Evolutionary conservation across 2,329 filamentous ascomycete genomes (phyloP).

Genomic region (Aspergillus floridensis): DNA sequence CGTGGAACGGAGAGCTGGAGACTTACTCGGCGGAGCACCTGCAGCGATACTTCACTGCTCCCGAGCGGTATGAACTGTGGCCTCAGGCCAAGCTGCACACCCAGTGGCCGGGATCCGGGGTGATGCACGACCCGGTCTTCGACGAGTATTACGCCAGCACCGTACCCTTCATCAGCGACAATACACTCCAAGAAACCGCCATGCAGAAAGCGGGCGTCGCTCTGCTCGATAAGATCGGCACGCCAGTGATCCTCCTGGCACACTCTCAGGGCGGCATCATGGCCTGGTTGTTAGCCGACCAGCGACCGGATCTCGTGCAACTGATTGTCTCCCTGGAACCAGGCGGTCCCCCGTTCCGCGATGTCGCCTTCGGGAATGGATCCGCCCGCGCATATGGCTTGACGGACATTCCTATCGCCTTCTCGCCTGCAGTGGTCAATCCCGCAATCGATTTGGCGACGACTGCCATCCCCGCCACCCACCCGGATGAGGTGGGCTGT

Average conservation of each 20-base stretch:
- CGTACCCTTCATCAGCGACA: constrained; percentile 18
- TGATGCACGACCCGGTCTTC: constrained; percentile 30
- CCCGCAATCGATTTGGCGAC: constrained; percentile 13
- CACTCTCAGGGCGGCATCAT: constrained; percentile 51
- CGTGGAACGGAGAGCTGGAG: constrained; percentile 19
- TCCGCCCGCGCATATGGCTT: constrained; percentile 18
- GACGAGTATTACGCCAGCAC: constrained; percentile 26
- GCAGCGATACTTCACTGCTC: constrained; percentile 33
- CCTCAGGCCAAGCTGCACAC: constrained; percentile 40
- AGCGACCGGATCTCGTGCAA: constrained; percentile 47
- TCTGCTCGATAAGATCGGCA: constrained; percentile 25
- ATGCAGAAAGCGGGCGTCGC: constrained; percentile 19
- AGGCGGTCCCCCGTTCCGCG: constrained; percentile 45
- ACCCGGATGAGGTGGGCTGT: constrained; percentile 26
- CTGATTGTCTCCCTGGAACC: constrained; percentile 55
- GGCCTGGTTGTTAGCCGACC: constrained; percentile 50
- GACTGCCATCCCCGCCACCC: constrained; percentile 14
- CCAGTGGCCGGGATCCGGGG: constrained; percentile 40
- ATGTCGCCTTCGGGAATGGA: constrained; percentile 13
- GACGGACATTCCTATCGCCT: constrained; percentile 20
- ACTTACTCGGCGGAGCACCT: constrained; percentile 25
- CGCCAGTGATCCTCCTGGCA: constrained; percentile 36
- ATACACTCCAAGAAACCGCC: constrained; percentile 16
- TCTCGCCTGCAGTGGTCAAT: constrained; percentile 12
- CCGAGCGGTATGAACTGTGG: constrained; percentile 29